phyloP scores from a whole-genome alignment of 2,329 filamentous ascomycete genomes.

The Fusarium annulatum region DNA sequence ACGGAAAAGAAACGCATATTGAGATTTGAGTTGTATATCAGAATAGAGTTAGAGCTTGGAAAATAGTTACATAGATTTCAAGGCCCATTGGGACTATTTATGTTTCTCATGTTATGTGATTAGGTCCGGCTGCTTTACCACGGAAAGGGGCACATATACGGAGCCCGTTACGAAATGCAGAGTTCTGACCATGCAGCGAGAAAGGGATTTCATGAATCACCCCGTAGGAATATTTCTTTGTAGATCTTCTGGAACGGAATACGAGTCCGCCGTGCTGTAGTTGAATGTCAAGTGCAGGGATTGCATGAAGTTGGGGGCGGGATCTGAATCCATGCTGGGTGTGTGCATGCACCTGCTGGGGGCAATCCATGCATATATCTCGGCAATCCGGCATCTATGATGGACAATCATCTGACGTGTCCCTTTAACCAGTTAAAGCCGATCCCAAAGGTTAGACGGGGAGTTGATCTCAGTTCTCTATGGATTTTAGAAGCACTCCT shows the following conservation, averaged over 20 bases:
- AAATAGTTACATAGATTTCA: fast-evolving
- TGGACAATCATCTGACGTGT: not conserved
- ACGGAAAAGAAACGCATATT: not conserved
- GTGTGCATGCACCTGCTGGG: not conserved
- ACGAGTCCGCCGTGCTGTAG: not conserved
- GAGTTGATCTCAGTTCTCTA: not conserved
- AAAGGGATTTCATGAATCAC: fast-evolving
- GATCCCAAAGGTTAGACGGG: fast-evolving
- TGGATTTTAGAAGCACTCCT: not conserved
- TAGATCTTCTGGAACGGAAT: not conserved
- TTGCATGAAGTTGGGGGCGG: not conserved
- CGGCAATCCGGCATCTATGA: not conserved
- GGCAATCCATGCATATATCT: not conserved
- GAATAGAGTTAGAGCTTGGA: too few species aligned
- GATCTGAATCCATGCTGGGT: not conserved
- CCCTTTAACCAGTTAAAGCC: fast-evolving
- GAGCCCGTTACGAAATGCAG: fast-evolving
- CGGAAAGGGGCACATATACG: too few species aligned
- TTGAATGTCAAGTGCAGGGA: too few species aligned
- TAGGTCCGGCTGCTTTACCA: not conserved
- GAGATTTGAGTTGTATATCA: fast-evolving
- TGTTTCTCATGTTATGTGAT: too few species aligned
- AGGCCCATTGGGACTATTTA: not conserved
- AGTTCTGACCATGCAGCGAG: not conserved
- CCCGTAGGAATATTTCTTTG: fast-evolving